Percentiles rank a stretch among this genome's conserved stretches.
phyloP scores from a whole-genome alignment of 768 basidiomycete genomes.

The Pisolithus albus region DNA sequence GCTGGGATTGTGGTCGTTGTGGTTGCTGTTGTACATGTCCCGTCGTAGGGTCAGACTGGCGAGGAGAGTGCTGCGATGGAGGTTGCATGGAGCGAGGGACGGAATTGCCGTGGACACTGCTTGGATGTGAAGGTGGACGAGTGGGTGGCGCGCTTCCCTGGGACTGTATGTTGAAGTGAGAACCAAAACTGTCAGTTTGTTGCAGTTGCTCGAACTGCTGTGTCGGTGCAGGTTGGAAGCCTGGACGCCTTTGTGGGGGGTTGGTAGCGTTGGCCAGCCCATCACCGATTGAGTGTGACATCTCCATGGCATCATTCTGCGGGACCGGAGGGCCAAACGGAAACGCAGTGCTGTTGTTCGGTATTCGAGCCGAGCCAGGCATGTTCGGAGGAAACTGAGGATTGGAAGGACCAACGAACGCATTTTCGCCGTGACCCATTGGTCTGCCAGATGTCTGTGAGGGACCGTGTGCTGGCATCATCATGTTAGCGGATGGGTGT shows the following conservation, averaged over 20 bases:
- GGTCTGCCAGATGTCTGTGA: constrained; percentile 28
- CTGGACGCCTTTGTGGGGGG: constrained; percentile 23
- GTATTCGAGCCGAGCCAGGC: constrained; percentile 31
- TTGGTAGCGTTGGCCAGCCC: constrained; percentile 34
- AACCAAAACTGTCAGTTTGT: constrained; percentile 27
- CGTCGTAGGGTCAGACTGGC: constrained; percentile 39
- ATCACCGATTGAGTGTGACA: constrained; percentile 36
- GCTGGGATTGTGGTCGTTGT: constrained; percentile 56
- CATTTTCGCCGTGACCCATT: constrained; percentile 41
- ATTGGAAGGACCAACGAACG: constrained; percentile 39
- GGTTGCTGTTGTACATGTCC: constrained; percentile 33
- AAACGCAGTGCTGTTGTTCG: constrained; percentile 29
- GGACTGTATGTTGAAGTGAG: constrained; percentile 29
- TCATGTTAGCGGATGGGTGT: constrained; percentile 22
- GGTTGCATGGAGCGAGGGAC: constrained; percentile 29
- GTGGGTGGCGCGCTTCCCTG: constrained; percentile 35
- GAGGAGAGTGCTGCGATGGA: constrained; percentile 40
- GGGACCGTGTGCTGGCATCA: constrained; percentile 26
- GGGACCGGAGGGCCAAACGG: constrained; percentile 45
- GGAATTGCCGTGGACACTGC: constrained; percentile 22
- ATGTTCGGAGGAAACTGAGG: constrained; percentile 26
- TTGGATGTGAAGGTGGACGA: constrained; percentile 41
- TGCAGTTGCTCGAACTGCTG: constrained; percentile 59
- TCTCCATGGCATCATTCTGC: constrained; percentile 41
- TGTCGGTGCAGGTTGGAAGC: constrained; percentile 53